A percentile compares a stretch with the other conserved stretches of the same genome.
Conservation (phyloP, 495 filamentous ascomycete species). For the Paragyromitra xinjiangensis region DNA sequence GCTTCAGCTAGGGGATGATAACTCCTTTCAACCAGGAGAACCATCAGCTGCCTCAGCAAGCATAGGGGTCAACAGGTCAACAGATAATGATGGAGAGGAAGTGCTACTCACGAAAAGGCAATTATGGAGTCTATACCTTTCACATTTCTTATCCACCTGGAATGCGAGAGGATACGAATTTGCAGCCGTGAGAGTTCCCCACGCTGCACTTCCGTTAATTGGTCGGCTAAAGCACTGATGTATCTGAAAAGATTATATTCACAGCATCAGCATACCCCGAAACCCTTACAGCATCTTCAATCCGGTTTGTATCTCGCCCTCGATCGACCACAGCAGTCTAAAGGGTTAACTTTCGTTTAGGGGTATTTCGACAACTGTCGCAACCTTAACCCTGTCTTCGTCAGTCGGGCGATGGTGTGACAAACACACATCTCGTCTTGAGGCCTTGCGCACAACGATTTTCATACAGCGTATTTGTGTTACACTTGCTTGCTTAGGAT, state of each 20-base stretch:
- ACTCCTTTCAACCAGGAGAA: not conserved
- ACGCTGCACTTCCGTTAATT: not conserved
- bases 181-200: constrained; percentile 59
- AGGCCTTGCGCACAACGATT: constrained; percentile 61
- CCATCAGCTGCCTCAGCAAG: not conserved
- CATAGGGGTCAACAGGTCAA: not conserved
- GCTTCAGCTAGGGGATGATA: not conserved
- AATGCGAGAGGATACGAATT: constrained; percentile 76
- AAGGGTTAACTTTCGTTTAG: constrained; percentile 33
- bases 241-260: constrained; percentile 61
- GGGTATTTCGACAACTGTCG: constrained; percentile 59
- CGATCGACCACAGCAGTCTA: not conserved
- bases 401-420: constrained; percentile 63
- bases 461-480: constrained; percentile 62
- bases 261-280: constrained; percentile 68
- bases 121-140: constrained; percentile 62
- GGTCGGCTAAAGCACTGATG: not conserved
- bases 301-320: constrained; percentile 9
- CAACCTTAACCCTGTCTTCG: constrained; percentile 60
- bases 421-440: constrained; percentile 60
- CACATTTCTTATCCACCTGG: constrained; percentile 75
- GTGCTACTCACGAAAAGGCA: constrained; percentile 24
- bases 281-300: constrained; percentile 61
- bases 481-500: constrained; percentile 64
- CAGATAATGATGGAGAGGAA: not conserved